Percentiles rank a stretch among this genome's conserved stretches.
These are phyloP conservation scores for Thermochaetoides thermophila DNA, from an alignment of 495 filamentous ascomycete genomes.

Conservation along the genomic window DNA sequence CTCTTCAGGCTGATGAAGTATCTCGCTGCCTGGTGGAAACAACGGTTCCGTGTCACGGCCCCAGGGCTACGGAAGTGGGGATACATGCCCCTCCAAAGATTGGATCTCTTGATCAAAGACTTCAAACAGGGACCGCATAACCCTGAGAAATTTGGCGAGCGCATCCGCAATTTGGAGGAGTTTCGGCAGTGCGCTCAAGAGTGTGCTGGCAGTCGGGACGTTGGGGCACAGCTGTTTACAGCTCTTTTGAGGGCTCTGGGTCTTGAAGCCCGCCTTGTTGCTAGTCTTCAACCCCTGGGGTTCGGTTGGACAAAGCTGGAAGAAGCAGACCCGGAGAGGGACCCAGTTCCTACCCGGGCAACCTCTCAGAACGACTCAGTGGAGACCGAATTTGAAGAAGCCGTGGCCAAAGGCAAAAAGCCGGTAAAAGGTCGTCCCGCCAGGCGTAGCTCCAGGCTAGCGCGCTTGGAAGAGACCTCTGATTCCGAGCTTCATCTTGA, in stretches of 20 bases:
- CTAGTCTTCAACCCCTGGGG: constrained; percentile 73
- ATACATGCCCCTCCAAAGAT: constrained; percentile 53
- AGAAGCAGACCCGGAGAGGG: constrained; percentile 39
- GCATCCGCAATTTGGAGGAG: constrained; percentile 44
- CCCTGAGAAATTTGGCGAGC: constrained; percentile 55
- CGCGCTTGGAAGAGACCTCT: constrained; percentile 4
- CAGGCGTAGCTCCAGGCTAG: constrained; percentile 34
- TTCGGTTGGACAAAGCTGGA: constrained; percentile 87
- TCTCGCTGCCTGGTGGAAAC: constrained; percentile 74
- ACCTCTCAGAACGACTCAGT: constrained; percentile 9
- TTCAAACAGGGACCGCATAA: constrained; percentile 51
- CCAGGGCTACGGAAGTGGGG: constrained; percentile 80
- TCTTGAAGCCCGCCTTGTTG: constrained; percentile 65
- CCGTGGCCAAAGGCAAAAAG: constrained; percentile 2
- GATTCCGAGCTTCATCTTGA: constrained; percentile 26
- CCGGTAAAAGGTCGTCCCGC: constrained; percentile 17
- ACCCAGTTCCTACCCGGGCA: constrained; percentile 7
- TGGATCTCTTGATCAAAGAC: constrained; percentile 50
- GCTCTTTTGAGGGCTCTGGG: constrained; percentile 72
- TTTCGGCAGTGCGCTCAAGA: constrained; percentile 54
- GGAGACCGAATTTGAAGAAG: background rate
- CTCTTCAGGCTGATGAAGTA: constrained; percentile 63
- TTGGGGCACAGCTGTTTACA: constrained; percentile 82
- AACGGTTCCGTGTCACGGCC: constrained; percentile 60
- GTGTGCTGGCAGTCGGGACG: constrained; percentile 72